Percentiles rank a stretch among this genome's conserved stretches.
These are phyloP conservation scores for Letharia columbiana DNA, from an alignment of 495 filamentous ascomycete species.

Conservation along the genomic window DNA sequence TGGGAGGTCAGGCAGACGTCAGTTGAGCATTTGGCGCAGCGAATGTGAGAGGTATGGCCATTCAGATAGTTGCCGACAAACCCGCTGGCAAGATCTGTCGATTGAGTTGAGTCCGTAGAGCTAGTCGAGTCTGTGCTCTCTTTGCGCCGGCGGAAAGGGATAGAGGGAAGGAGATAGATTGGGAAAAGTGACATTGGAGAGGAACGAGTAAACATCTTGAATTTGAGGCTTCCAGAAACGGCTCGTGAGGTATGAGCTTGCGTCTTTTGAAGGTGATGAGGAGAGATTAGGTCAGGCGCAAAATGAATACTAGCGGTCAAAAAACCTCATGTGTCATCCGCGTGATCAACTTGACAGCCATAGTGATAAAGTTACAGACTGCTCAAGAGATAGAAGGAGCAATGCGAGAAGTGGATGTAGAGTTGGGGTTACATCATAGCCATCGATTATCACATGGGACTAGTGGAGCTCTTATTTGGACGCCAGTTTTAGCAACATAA, in stretches of 20 bases:
- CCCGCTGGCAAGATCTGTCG: slow-evolving; percentile 25
- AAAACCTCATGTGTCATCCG: neutral
- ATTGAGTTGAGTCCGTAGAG: slow-evolving; percentile 15
- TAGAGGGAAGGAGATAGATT: slow-evolving; percentile 46
- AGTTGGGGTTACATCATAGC: neutral
- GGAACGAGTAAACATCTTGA: slow-evolving; percentile 20
- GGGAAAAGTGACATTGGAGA: slow-evolving; percentile 35
- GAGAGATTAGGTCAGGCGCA: neutral
- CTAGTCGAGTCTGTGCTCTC: slow-evolving; percentile 28
- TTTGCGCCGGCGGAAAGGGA: slow-evolving; percentile 40
- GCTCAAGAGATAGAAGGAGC: neutral
- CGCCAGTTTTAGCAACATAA: no score
- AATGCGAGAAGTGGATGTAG: neutral
- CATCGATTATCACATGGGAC: no score
- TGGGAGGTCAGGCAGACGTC: slow-evolving; percentile 70
- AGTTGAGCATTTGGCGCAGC: slow-evolving; percentile 62
- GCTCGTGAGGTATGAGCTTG: neutral
- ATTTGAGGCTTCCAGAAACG: neutral
- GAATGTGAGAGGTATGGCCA: slow-evolving; percentile 52
- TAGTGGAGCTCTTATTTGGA: no score
- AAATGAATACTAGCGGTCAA: neutral
- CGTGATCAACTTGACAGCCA: neutral
- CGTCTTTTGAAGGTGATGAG: neutral
- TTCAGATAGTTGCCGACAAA: slow-evolving; percentile 31
- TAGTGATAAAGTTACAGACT: neutral